Conservation (phyloP, 1,139 yeast species). For the Hansenula anomala region DNA sequence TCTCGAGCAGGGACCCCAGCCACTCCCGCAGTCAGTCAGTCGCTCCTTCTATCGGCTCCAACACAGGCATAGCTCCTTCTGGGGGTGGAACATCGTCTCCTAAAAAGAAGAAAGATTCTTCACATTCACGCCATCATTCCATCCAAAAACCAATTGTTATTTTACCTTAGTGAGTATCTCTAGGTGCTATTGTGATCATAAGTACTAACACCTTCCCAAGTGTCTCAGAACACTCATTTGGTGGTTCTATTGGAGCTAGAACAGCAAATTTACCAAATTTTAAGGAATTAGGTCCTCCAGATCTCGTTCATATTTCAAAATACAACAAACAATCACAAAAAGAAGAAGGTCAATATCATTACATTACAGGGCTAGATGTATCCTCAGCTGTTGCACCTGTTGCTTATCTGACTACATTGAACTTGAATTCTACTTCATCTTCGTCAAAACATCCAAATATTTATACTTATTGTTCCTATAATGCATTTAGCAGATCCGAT, state of each 20-base stretch:
- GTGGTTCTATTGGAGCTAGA: constrained; percentile 39
- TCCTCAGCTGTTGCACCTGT: constrained; percentile 58
- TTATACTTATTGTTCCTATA: constrained; percentile 58
- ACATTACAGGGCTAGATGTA: constrained; percentile 56
- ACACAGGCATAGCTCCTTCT: too few relatives aligned
- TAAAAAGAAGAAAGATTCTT: background rate
- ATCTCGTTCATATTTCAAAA: constrained; percentile 66
- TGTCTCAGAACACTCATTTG: constrained; percentile 30
- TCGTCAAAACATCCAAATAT: constrained; percentile 38
- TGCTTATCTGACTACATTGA: constrained; percentile 72
- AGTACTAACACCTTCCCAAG: background rate
- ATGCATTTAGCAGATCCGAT: constrained; percentile 65
- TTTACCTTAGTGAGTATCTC: constrained; percentile 1
- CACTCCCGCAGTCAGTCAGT: constrained; percentile 1
- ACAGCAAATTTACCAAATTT: constrained; percentile 33
- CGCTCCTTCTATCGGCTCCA: background rate
- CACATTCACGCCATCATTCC: background rate
- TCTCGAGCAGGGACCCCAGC: constrained; percentile 1
- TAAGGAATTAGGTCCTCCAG: constrained; percentile 78
- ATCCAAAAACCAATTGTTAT: constrained; percentile 1
- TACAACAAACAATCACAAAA: constrained; percentile 32
- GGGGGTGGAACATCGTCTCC: background rate
- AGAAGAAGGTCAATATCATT: constrained; percentile 39
- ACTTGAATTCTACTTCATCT: constrained; percentile 30
- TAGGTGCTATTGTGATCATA: background rate